Percentiles rank a stretch among this genome's conserved stretches.
Evolutionary conservation across 129 eudicot genomes (phyloP).

Genomic region (Ambrosia trifida): DNA sequence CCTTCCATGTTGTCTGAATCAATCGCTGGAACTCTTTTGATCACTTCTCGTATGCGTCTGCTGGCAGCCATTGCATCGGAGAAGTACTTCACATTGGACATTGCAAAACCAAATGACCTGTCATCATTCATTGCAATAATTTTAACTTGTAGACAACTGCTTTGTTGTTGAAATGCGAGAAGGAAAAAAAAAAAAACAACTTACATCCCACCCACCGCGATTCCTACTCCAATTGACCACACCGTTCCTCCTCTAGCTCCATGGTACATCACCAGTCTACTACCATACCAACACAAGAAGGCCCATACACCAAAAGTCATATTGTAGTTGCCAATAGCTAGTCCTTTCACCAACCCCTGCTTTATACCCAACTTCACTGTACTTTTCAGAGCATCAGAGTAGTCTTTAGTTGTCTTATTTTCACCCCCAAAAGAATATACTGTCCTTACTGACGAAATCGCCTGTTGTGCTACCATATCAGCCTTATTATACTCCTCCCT

Average conservation of each 20-base stretch:
- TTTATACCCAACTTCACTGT: slow-evolving; percentile 41
- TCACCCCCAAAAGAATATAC: slow-evolving; percentile 63
- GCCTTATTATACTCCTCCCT: slow-evolving; percentile 49
- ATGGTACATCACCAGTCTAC: slow-evolving; percentile 54
- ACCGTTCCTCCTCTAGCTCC: slow-evolving; percentile 57
- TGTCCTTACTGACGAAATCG: slow-evolving; percentile 48
- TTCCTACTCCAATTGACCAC: slow-evolving; percentile 36
- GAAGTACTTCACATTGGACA: slow-evolving; percentile 64
- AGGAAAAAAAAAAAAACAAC: slow-evolving; percentile 21
- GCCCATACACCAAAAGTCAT: slow-evolving; percentile 42
- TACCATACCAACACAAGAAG: slow-evolving; percentile 47
- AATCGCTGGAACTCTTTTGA: slow-evolving; percentile 60
- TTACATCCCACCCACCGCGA: slow-evolving; percentile 43
- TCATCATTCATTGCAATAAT: not conserved
- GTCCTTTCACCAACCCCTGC: slow-evolving; percentile 52
- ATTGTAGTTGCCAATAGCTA: slow-evolving; percentile 40
- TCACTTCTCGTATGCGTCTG: slow-evolving; percentile 60
- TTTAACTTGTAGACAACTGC: not conserved
- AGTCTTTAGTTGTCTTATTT: slow-evolving; percentile 36
- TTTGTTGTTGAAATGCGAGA: slow-evolving; percentile 13
- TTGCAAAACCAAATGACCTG: slow-evolving; percentile 69
- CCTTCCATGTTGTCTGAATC: slow-evolving; percentile 76
- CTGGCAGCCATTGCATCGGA: slow-evolving; percentile 76
- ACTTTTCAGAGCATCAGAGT: slow-evolving; percentile 50
- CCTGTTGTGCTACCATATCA: slow-evolving; percentile 40